A percentile compares a stretch with the other conserved stretches of the same genome.
Evolutionary conservation across 2,329 filamentous ascomycete species (phyloP).

Genomic region (Aotearoamyces nothofagi): DNA sequence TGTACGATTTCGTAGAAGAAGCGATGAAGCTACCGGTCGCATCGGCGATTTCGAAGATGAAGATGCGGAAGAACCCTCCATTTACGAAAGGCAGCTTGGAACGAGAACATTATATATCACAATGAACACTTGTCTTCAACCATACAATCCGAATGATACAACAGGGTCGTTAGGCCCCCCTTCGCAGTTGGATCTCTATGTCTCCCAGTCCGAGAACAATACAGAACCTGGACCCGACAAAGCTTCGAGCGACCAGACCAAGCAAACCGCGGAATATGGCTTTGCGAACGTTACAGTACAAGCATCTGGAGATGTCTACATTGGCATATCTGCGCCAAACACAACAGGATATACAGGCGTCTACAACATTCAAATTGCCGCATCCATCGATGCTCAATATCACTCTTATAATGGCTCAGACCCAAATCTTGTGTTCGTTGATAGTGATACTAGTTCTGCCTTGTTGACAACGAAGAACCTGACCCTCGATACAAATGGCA

Average conservation of each 20-base stretch:
- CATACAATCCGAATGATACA: conserved; percentile 22
- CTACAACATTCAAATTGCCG: conserved; percentile 73
- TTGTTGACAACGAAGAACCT: conserved; percentile 67
- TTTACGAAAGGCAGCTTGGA: conserved; percentile 8
- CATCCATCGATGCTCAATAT: conserved; percentile 66
- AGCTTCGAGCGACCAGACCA: conserved; percentile 6
- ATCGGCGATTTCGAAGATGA: conserved; percentile 3
- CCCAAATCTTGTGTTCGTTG: conserved; percentile 54
- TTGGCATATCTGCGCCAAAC: conserved; percentile 60
- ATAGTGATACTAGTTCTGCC: conserved; percentile 67
- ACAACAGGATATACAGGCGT: conserved; percentile 36
- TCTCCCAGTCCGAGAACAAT: conserved; percentile 52
- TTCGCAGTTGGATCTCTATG: conserved; percentile 64
- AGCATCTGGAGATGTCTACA: conserved; percentile 52
- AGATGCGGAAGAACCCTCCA: conserved; percentile 4
- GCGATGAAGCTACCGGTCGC: conserved; percentile 4
- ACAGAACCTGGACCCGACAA: conserved; percentile 45
- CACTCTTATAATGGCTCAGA: conserved; percentile 39
- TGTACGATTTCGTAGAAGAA: conserved; percentile 10
- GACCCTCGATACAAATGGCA: conserved; percentile 32
- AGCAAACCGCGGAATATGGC: conserved; percentile 12
- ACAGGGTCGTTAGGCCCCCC: conserved; percentile 25
- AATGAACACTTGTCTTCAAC: conserved; percentile 74
- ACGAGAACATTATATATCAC: conserved; percentile 52
- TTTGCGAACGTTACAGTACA: conserved; percentile 38